Evolutionary conservation across 805 yeast genomes (phyloP).

Genomic region (Grigorovia yakushimaensis): DNA sequence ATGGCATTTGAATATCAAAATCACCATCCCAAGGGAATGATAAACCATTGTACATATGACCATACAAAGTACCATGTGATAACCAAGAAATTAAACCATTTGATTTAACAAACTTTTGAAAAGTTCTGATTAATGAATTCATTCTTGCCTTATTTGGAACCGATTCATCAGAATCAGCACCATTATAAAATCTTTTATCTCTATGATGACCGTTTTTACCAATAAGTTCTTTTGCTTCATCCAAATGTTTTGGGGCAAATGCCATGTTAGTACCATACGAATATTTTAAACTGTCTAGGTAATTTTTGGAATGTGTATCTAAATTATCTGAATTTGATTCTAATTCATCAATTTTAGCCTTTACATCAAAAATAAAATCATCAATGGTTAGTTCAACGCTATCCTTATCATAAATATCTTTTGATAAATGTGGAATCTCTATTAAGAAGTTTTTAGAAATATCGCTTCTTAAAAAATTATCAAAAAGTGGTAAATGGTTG

Average conservation of each 20-base stretch:
- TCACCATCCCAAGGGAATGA: conserved; percentile 62
- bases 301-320: conserved; percentile 19
- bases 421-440: conserved; percentile 10
- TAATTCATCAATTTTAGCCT: conserved; percentile 17
- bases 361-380: conserved; percentile 24
- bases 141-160: conserved; percentile 14
- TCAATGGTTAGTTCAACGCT: conserved; percentile 11
- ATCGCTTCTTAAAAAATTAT: conserved; percentile 11
- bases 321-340: conserved; percentile 16
- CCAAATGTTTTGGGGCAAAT: conserved; percentile 33
- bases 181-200: conserved; percentile 53
- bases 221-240: conserved; percentile 10
- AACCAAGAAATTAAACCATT: conserved; percentile 47
- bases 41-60: conserved; percentile 57
- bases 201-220: conserved; percentile 34
- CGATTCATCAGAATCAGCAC: conserved; percentile 34
- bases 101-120: conserved; percentile 39
- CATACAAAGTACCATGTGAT: conserved; percentile 56
- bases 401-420: conserved; percentile 9
- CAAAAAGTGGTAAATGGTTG: conserved; percentile 13
- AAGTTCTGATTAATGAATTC: conserved; percentile 42
- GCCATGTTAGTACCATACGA: conserved; percentile 26
- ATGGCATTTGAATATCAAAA: conserved; percentile 55
- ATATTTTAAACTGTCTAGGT: conserved; percentile 28
- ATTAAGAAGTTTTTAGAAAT: conserved; percentile 7